Evolutionary conservation across 2,329 filamentous ascomycete species (phyloP).

Genomic region (Penicillium hordei): DNA sequence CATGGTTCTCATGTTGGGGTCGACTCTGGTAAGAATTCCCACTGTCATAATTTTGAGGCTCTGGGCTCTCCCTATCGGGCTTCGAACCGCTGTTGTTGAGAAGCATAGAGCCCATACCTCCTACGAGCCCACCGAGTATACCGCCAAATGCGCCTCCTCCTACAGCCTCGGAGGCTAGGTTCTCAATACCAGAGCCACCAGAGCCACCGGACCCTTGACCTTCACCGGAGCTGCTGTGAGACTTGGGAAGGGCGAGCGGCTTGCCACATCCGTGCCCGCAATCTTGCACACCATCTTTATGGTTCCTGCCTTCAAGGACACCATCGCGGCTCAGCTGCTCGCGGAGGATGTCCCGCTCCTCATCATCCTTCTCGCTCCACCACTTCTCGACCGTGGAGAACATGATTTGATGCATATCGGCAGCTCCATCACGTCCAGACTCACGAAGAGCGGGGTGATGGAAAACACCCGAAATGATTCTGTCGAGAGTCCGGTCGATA

Average conservation of each 20-base stretch:
- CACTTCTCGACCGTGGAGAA: slow-evolving; percentile 78
- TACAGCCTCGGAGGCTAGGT: slow-evolving; percentile 59
- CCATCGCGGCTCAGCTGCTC: slow-evolving; percentile 74
- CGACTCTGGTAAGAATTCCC: slow-evolving; percentile 9
- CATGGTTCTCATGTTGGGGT: slow-evolving; percentile 11
- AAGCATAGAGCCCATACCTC: slow-evolving; percentile 58
- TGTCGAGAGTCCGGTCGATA: slow-evolving; percentile 66
- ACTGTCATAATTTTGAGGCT: slow-evolving; percentile 8
- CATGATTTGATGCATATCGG: slow-evolving; percentile 72
- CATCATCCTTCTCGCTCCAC: slow-evolving; percentile 69
- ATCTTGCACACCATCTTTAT: slow-evolving; percentile 81
- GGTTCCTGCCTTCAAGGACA: slow-evolving; percentile 74
- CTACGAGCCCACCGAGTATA: slow-evolving; percentile 67
- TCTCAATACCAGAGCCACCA: slow-evolving; percentile 44
- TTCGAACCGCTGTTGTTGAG: slow-evolving; percentile 53
- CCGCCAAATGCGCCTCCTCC: slow-evolving; percentile 67
- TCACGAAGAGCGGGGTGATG: slow-evolving; percentile 82
- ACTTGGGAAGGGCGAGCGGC: slow-evolving; percentile 71
- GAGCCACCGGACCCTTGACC: slow-evolving; percentile 20
- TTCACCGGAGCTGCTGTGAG: slow-evolving; percentile 25
- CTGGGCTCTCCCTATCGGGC: slow-evolving; percentile 13
- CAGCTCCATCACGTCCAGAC: slow-evolving; percentile 66
- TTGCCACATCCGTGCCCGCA: slow-evolving; percentile 84
- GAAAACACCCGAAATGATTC: slow-evolving; percentile 78
- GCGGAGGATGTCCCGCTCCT: slow-evolving; percentile 66